phyloP scores from a whole-genome alignment of 495 filamentous ascomycete genomes.

The Penicillium paradoxum region DNA sequence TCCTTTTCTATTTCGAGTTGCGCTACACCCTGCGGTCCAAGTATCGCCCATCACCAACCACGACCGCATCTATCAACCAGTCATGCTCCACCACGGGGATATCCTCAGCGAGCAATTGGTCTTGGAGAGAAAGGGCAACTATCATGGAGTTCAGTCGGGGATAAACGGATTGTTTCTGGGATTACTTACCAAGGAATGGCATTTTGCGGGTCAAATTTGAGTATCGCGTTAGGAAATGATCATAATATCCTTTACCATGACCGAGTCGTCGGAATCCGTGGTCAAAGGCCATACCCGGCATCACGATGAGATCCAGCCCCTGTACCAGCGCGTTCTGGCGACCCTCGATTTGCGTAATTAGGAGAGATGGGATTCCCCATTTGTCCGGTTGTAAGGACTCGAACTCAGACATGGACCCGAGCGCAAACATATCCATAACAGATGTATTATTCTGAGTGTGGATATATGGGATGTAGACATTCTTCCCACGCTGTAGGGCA shows the following conservation, averaged over 20 bases:
- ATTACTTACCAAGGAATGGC: slow-evolving; percentile 59
- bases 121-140: slow-evolving; percentile 84
- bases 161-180: slow-evolving; percentile 7
- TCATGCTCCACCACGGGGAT: slow-evolving; percentile 66
- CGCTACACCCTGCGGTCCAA: slow-evolving; percentile 30
- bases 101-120: slow-evolving; percentile 69
- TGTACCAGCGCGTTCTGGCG: slow-evolving; percentile 66
- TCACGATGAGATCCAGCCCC: slow-evolving; percentile 76
- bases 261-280: slow-evolving; percentile 68
- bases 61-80: slow-evolving; percentile 61
- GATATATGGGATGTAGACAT: slow-evolving; percentile 88
- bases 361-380: slow-evolving; percentile 89
- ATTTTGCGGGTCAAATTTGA: slow-evolving; percentile 45
- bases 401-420: slow-evolving; percentile 69
- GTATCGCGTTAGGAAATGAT: slow-evolving; percentile 80
- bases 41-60: slow-evolving; percentile 53
- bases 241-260: slow-evolving; percentile 97
- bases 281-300: slow-evolving; percentile 95
- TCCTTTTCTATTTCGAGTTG: slow-evolving; percentile 20
- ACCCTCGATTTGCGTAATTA: slow-evolving; percentile 51
- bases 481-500: slow-evolving; percentile 70
- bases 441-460: slow-evolving; percentile 55
- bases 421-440: slow-evolving; percentile 89
- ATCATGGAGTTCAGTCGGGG: slow-evolving; percentile 23
- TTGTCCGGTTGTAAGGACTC: slow-evolving; percentile 66